Conservation (phyloP, 2,329 filamentous ascomycete species). For the Aspergillus latus region DNA sequence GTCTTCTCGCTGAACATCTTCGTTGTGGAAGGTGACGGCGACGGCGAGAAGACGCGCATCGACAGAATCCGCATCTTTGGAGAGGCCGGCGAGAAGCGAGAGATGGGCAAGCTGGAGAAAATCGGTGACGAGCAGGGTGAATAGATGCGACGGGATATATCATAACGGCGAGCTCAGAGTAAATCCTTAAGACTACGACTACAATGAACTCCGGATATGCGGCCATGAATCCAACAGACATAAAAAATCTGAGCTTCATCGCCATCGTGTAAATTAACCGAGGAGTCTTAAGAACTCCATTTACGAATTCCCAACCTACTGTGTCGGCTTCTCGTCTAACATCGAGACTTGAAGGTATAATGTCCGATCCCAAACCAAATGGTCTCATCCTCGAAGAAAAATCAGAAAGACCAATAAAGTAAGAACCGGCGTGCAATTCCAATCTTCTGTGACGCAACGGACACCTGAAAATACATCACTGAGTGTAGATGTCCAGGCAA, state of each 20-base stretch:
- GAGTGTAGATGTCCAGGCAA: slow-evolving; percentile 67
- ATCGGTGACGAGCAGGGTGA: slow-evolving; percentile 72
- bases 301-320: not conserved
- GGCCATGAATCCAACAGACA: not conserved
- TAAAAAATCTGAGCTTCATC: not conserved
- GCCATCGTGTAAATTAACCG: not conserved
- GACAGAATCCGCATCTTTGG: slow-evolving; percentile 67
- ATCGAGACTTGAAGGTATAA: slow-evolving; percentile 6
- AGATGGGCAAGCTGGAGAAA: slow-evolving; percentile 95
- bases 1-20: slow-evolving; percentile 84
- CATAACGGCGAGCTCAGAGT: not conserved
- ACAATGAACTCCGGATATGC: not conserved
- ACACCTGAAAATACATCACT: slow-evolving; percentile 63
- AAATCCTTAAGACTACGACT: not conserved
- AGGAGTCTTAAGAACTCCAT: too few relatives aligned
- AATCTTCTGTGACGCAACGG: slow-evolving; percentile 75
- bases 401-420: slow-evolving; percentile 51
- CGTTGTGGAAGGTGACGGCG: slow-evolving; percentile 79
- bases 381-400: slow-evolving; percentile 45
- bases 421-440: slow-evolving; percentile 72
- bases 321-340: not conserved
- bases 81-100: slow-evolving; percentile 85
- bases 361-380: slow-evolving; percentile 60
- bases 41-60: slow-evolving; percentile 80
- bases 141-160: slow-evolving; percentile 34